A percentile compares a stretch with the other conserved stretches of the same genome.
phyloP scores from a whole-genome alignment of 208 protist genomes.

The Acanthamoeba royreba region DNA sequence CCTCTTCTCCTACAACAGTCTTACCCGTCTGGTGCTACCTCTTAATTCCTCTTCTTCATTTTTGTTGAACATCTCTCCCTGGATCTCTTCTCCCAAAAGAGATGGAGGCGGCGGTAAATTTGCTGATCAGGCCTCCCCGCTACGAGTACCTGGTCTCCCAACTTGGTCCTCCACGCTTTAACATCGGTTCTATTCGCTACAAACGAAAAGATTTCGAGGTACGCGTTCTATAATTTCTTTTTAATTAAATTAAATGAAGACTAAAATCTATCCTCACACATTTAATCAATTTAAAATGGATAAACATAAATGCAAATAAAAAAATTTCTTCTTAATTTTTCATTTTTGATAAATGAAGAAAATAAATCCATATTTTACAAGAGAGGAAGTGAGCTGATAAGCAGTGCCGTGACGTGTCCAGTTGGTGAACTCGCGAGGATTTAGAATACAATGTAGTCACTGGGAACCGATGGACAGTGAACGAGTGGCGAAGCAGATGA shows the following conservation, averaged over 20 bases:
- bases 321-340: too few species aligned
- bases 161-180: background rate
- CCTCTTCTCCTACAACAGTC: background rate
- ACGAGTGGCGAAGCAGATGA: background rate
- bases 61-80: background rate
- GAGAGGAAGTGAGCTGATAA: too few species aligned
- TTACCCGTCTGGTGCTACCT: background rate
- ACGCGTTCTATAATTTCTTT: background rate
- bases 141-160: background rate
- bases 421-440: background rate
- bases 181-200: background rate
- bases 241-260: background rate
- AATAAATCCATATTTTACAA: too few species aligned
- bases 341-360: too few species aligned
- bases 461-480: background rate
- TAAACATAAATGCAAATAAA: too few species aligned
- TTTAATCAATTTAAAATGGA: too few species aligned
- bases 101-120: background rate
- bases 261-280: too few species aligned
- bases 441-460: background rate
- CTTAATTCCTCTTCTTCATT: background rate
- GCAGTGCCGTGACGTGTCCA: too few species aligned
- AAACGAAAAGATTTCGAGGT: background rate
- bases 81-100: background rate
- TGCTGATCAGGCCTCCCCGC: background rate